phyloP scores from a whole-genome alignment of 164 flowering plant species.

The Dillenia suffruticosa region DNA sequence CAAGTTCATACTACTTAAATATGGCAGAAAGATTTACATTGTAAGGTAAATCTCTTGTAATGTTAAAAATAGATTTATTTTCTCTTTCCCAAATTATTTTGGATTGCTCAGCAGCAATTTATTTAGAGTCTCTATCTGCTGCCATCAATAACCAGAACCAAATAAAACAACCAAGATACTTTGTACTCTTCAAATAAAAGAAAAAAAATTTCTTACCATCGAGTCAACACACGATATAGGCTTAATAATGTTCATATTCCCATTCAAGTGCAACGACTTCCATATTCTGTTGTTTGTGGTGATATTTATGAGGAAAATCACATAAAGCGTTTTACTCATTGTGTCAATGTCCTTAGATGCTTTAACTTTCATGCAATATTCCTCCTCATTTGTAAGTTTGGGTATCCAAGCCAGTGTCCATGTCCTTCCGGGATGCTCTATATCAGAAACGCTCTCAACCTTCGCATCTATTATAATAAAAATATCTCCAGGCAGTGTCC shows the following conservation, averaged over 20 bases:
- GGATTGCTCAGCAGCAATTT: too few relatives aligned
- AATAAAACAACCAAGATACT: too few relatives aligned
- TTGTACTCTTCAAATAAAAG: too few relatives aligned
- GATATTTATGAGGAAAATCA: slow-evolving; percentile 42
- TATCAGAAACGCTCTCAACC: slow-evolving; percentile 41
- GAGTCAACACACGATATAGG: slow-evolving; percentile 11
- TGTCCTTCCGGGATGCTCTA: slow-evolving; percentile 25
- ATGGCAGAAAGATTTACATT: too few relatives aligned
- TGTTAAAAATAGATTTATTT: too few relatives aligned
- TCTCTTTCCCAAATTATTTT: too few relatives aligned
- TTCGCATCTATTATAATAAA: slow-evolving; percentile 38
- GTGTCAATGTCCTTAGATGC: slow-evolving; percentile 25
- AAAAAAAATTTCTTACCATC: slow-evolving; percentile 27
- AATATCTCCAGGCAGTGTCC: slow-evolving; percentile 56
- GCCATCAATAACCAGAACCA: too few relatives aligned
- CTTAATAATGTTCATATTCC: too few relatives aligned
- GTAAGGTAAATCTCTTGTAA: too few relatives aligned
- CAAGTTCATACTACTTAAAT: too few relatives aligned
- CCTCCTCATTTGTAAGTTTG: slow-evolving; percentile 14
- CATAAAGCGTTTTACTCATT: slow-evolving; percentile 26
- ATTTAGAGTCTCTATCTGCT: too few relatives aligned
- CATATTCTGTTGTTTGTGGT: slow-evolving; percentile 52
- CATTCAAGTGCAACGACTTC: slow-evolving; percentile 33
- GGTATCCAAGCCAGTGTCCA: slow-evolving; percentile 41
- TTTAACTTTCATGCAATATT: slow-evolving; percentile 27